Evolutionary conservation across 805 yeast species (phyloP), one percentile per base, ranked within the genome.

Genomic region (Millerago galiae): DNA sequence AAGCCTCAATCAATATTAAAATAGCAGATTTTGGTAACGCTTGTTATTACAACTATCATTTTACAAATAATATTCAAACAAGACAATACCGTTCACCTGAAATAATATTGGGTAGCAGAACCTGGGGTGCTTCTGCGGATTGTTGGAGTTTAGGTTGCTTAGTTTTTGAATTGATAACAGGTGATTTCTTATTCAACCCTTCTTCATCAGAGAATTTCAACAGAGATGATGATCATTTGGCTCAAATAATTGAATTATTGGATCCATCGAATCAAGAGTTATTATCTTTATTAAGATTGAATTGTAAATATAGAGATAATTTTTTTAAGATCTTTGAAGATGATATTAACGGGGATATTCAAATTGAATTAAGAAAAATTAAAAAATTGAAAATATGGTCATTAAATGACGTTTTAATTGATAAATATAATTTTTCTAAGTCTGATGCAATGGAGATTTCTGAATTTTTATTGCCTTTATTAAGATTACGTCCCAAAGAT

Each of bases 301-400:
- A 62, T 43, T 70, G 75, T 50, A 59, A 60, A 44, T 58, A 63
- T 41, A 57, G 63, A 24, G 75, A 70, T 35, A 72, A 72, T 51
- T 79, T 73, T 54, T 72, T 72, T 50, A 66, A 75, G 45, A 61
- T 60, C 14, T 65, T 65, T 41, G 51, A 60, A 16, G 58, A 64
- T 30, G 67, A 72, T 5, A 62, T 24, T 12, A 40, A 39, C 18
- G 32, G 34, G 6, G 27, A 34, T 2, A 24, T n/a, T 21, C 18
- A 36, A 15, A 27, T 41, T 32, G 35, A 42, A 30, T n/a, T 87
- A 50, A 72, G 79, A 44, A 72, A 80, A 50, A 87, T 87, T 44
- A 71, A 72, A 41, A 79, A 75, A 56, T 67, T 88, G 45, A 82
- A 83, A 60, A 87, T 80, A 28, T 88, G 96, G 95, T 75, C 80